Evolutionary conservation across 176 grass and related monocot species (phyloP).

Genomic region (Carex cristatella): DNA sequence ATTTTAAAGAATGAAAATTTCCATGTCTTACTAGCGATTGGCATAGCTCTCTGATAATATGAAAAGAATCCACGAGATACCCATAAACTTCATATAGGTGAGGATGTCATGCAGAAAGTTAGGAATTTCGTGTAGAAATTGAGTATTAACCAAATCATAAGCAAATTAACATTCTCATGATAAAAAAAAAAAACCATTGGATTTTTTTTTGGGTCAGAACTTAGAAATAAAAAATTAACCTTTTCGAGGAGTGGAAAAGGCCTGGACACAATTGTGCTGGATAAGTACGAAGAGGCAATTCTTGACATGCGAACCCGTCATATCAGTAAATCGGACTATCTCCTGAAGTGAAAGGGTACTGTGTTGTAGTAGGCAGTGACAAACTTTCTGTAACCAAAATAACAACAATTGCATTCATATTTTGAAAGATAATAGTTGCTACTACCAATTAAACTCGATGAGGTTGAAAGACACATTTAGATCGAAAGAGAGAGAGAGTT

Average conservation of each 20-base stretch:
- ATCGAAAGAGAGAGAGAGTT: conserved; percentile 8
- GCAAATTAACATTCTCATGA: not conserved
- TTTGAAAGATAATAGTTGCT: not conserved
- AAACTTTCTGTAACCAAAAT: conserved; percentile 54
- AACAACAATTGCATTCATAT: too few species aligned
- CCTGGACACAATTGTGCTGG: not conserved
- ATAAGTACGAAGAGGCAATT: conserved; percentile 41
- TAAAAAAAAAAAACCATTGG: not conserved
- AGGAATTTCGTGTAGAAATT: too few species aligned
- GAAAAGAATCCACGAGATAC: too few species aligned
- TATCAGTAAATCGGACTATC: conserved; percentile 38
- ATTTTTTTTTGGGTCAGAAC: not conserved
- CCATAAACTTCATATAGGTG: too few species aligned
- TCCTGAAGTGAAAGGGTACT: conserved; percentile 56
- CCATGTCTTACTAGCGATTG: not conserved
- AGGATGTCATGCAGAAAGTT: too few species aligned
- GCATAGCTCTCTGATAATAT: too few species aligned
- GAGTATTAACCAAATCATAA: not conserved
- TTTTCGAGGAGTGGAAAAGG: not conserved
- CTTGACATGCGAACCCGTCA: conserved; percentile 47
- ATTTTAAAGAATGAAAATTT: not conserved
- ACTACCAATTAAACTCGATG: not conserved
- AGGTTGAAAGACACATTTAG: not conserved
- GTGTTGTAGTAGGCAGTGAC: conserved; percentile 53
- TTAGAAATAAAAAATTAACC: not conserved